These are phyloP conservation scores for Samsoniella hepiali DNA, from an alignment of 2,329 filamentous ascomycete genomes.

Conservation along the genomic window DNA sequence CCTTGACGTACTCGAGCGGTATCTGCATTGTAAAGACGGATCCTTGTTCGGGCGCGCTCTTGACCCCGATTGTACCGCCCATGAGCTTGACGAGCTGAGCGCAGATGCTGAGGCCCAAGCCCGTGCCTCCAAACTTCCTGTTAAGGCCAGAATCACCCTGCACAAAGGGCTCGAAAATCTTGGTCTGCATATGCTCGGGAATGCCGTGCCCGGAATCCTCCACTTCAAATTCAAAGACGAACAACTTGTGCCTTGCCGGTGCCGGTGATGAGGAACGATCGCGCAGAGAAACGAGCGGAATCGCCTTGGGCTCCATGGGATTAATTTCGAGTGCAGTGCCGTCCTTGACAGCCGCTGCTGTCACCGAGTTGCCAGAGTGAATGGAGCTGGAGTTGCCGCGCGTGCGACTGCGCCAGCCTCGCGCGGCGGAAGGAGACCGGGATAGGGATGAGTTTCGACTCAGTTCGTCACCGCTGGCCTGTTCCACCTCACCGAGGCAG, in stretches of 20 bases:
- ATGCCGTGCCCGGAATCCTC: conserved; percentile 87
- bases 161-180: conserved; percentile 91
- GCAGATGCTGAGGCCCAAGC: conserved; percentile 84
- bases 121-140: conserved; percentile 87
- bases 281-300: not conserved
- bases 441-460: conserved; percentile 13
- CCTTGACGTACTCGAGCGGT: conserved; percentile 72
- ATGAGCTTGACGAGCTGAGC: conserved; percentile 83
- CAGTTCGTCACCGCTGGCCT: not conserved
- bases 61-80: conserved; percentile 71
- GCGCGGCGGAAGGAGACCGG: not conserved
- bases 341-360: not conserved
- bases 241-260: conserved; percentile 51
- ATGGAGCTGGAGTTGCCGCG: conserved; percentile 12
- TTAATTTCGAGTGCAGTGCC: conserved; percentile 18
- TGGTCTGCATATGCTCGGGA: conserved; percentile 69
- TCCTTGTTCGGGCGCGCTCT: conserved; percentile 69
- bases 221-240: conserved; percentile 83
- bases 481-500: conserved; percentile 60
- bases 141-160: conserved; percentile 90
- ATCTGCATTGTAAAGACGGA: conserved; percentile 81
- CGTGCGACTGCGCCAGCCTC: not conserved
- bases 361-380: conserved; percentile 5
- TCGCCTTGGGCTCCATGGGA: conserved; percentile 15
- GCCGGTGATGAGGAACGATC: conserved; percentile 13